Base-by-base conservation (phyloP, 495 filamentous ascomycete genomes). In the Evansstolkia leycettana region DNA sequence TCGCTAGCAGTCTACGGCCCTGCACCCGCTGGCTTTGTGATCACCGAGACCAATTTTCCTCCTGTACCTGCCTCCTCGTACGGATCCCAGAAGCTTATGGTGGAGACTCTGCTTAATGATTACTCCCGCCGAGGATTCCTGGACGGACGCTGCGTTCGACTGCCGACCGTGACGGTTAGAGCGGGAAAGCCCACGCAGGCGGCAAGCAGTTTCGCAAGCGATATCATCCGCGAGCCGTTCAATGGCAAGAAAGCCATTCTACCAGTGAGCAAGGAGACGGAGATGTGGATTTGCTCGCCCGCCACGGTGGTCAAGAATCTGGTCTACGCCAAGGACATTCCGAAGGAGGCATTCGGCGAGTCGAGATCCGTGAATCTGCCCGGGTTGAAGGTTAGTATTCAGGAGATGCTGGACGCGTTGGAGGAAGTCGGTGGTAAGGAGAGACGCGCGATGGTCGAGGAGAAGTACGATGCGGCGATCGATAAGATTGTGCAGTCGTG, bases 21-120 rank as follows among this genome's bases (percentile, higher is more conserved):
- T 29, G 59, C 62, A 29, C 57, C 58, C 3, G 41, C 57, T 7
- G 61, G 60, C 1, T 60, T 64, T 30, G 45, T 61, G 19, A 67
- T 75, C 20, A 62, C 65, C 28, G 77, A 80, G 45, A 55, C 47
- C 16, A 78, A 78, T 6, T 58, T 72, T 34, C 52, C 67, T 1
- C 73, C 84, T 5, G 73, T 75, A 10, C 84, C 84, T 5, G 62
- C 74, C 37, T 71, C 75, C 7, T 80, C 75, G 8, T 89, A 89
- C 48, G 84, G 84, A 32, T 70, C 79, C 33, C 76, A 87, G 62
- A 90, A 90, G 57, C 65, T 86, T 43, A 76, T 86, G 41, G 67
- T 70, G 43, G 84, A 90, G 61, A 67, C 65, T 7, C 59, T 84
- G 17, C 52, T 90, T 45, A 87, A 83, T 48, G 83, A 88, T 46